These are phyloP conservation scores for Ophiostoma ulmi DNA, from an alignment of 2,329 filamentous ascomycete genomes.

Conservation along the genomic window DNA sequence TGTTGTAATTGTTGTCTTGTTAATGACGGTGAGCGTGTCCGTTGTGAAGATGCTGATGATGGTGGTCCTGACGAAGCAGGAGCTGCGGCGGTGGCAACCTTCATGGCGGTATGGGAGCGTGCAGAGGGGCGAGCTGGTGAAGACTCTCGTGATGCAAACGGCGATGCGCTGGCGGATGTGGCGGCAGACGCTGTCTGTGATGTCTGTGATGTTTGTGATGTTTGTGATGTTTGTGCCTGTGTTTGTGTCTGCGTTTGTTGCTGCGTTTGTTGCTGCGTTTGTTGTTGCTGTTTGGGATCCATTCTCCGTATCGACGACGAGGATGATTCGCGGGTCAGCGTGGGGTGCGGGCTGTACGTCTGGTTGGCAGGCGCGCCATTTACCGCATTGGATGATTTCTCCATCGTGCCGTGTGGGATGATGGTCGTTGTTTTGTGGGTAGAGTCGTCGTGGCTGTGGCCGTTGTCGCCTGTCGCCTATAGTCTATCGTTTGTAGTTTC, in stretches of 20 bases:
- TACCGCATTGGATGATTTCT: conserved; percentile 34
- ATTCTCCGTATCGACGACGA: conserved; percentile 28
- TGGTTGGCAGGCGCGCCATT: conserved; percentile 31
- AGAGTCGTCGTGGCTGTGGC: not conserved
- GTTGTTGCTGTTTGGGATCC: conserved; percentile 26
- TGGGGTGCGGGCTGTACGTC: conserved; percentile 28
- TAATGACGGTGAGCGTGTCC: conserved; percentile 26
- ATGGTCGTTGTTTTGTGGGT: conserved; percentile 27
- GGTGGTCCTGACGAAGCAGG: conserved; percentile 9
- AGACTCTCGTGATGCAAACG: conserved; percentile 41
- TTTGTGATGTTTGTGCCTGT: conserved; percentile 15
- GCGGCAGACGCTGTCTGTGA: conserved; percentile 29
- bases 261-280: conserved; percentile 3
- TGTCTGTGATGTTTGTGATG: not conserved
- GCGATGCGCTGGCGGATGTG: conserved; percentile 33
- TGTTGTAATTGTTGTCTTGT: conserved; percentile 31
- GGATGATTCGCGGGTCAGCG: conserved; percentile 31
- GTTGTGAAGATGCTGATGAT: conserved; percentile 14
- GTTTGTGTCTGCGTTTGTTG: not conserved
- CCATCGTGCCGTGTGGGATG: conserved; percentile 31
- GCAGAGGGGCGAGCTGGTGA: conserved; percentile 44
- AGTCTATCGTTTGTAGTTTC: not conserved
- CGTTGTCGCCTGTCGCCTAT: not conserved
- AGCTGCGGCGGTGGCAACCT: conserved; percentile 32
- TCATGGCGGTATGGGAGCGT: conserved; percentile 30